Conservation (phyloP, 768 basidiomycete species). For the Gymnopilus junonius region DNA sequence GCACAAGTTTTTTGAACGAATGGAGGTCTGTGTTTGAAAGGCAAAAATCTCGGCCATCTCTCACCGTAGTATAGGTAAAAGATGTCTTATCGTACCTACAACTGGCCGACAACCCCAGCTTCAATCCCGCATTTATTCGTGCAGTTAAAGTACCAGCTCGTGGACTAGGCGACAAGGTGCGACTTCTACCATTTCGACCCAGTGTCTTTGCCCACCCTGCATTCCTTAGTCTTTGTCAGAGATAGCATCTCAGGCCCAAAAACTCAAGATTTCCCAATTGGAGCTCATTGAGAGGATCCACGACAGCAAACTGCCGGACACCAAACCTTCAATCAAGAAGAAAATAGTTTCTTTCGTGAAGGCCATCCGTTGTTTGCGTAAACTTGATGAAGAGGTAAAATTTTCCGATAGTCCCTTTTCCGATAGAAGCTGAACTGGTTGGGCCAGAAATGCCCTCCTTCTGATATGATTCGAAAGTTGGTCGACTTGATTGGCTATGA, state of each 20-base stretch:
- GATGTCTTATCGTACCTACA: slow-evolving; percentile 84
- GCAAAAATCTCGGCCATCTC: neutral
- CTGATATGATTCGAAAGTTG: slow-evolving; percentile 63
- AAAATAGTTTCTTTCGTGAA: slow-evolving; percentile 67
- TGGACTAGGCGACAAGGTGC: slow-evolving; percentile 79
- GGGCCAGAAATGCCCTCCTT: slow-evolving; percentile 59
- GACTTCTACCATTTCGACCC: neutral
- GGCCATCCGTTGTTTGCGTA: slow-evolving; percentile 53
- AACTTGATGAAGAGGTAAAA: slow-evolving; percentile 57
- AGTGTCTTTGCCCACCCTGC: neutral
- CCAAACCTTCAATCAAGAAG: slow-evolving; percentile 67
- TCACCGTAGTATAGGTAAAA: slow-evolving; percentile 57
- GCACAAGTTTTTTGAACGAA: slow-evolving; percentile 85
- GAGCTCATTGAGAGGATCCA: slow-evolving; percentile 66
- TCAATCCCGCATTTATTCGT: slow-evolving; percentile 70
- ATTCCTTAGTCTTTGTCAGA: slow-evolving; percentile 59
- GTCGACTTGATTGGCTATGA: slow-evolving; percentile 66
- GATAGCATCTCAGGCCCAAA: slow-evolving; percentile 55
- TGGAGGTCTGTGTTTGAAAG: slow-evolving; percentile 55
- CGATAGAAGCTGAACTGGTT: slow-evolving; percentile 2
- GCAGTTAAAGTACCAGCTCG: slow-evolving; percentile 74
- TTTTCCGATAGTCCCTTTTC: neutral
- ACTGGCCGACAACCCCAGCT: slow-evolving; percentile 74
- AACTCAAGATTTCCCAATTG: slow-evolving; percentile 56
- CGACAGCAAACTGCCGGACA: slow-evolving; percentile 61